These are phyloP conservation scores for Sporothrix brunneoviolacea DNA, from an alignment of 2,329 filamentous ascomycete genomes.

Conservation along the genomic window DNA sequence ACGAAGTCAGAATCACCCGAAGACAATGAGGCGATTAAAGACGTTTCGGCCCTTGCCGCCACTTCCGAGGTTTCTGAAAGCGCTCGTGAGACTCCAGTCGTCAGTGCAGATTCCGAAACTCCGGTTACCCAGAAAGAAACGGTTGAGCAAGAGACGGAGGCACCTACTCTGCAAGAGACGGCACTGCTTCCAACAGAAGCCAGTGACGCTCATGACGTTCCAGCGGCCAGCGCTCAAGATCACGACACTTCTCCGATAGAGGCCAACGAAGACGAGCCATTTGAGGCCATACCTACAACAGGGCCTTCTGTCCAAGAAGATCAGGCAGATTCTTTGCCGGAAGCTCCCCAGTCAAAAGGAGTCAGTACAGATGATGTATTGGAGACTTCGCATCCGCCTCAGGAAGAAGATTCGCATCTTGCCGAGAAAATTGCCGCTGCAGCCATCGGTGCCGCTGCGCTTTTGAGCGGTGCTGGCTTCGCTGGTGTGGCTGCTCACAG, in stretches of 20 bases:
- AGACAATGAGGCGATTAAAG: background rate
- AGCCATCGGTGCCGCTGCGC: slow-evolving; percentile 10
- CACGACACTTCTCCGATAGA: too few species aligned
- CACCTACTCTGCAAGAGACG: too few species aligned
- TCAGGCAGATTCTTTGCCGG: too few species aligned
- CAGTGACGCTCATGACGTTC: background rate
- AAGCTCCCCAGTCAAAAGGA: too few species aligned
- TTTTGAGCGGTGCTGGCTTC: slow-evolving; percentile 14
- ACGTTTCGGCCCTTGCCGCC: background rate
- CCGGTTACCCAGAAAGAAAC: background rate
- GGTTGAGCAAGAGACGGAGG: background rate
- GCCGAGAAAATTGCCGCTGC: slow-evolving; percentile 7
- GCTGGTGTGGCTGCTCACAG: background rate
- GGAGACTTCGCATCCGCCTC: too few species aligned
- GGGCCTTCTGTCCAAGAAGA: background rate
- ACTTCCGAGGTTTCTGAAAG: too few species aligned
- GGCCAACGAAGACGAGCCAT: background rate
- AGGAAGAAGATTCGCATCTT: background rate
- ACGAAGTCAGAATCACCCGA: background rate
- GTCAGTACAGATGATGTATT: too few species aligned
- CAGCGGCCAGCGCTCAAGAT: background rate
- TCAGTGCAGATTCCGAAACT: too few species aligned
- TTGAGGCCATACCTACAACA: background rate
- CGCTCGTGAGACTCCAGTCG: too few species aligned
- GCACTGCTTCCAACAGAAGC: too few species aligned